Percentiles rank a stretch among this genome's conserved stretches.
Evolutionary conservation across 2,329 filamentous ascomycete genomes (phyloP).

Genomic region (Pyrenophora tritici-repentis): DNA sequence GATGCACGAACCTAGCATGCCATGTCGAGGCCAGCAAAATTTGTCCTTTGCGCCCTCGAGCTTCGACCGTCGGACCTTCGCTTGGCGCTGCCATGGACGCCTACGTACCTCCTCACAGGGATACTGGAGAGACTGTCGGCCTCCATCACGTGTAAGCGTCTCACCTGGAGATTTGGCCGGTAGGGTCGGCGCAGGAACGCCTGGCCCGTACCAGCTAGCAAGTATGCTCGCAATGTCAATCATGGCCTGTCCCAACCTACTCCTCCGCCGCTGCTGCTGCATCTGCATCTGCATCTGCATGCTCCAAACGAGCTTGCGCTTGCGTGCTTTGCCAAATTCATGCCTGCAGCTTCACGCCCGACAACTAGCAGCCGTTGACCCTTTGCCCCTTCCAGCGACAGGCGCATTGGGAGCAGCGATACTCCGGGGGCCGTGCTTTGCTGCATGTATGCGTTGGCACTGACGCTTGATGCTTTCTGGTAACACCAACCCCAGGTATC

Average conservation of each 20-base stretch:
- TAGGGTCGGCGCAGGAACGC: constrained; percentile 23
- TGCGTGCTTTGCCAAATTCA: constrained; percentile 31
- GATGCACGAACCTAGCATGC: constrained; percentile 13
- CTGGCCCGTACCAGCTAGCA: constrained; percentile 21
- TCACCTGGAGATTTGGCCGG: background rate
- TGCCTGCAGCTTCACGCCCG: constrained; percentile 37
- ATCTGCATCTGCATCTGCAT: constrained; percentile 10
- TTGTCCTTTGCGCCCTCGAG: background rate
- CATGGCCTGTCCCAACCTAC: constrained; percentile 19
- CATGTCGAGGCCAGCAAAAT: background rate
- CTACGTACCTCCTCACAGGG: background rate
- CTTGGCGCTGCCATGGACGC: too few relatives aligned
- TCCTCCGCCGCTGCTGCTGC: background rate
- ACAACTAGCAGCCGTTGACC: constrained; percentile 47
- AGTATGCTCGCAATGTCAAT: constrained; percentile 28
- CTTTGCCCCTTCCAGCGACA: constrained; percentile 38
- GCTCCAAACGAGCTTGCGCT: constrained; percentile 29
- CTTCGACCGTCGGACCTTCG: too few relatives aligned
- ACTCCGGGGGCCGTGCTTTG: constrained; percentile 46
- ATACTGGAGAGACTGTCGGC: constrained; percentile 1
- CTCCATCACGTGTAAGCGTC: too few relatives aligned
- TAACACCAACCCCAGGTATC: constrained; percentile 46
- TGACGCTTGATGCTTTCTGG: constrained; percentile 31
- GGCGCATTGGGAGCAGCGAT: constrained; percentile 36
- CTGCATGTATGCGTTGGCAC: constrained; percentile 38